Evolutionary conservation across 116 monocot species (phyloP).

Genomic region (Thalassia testudinum): DNA sequence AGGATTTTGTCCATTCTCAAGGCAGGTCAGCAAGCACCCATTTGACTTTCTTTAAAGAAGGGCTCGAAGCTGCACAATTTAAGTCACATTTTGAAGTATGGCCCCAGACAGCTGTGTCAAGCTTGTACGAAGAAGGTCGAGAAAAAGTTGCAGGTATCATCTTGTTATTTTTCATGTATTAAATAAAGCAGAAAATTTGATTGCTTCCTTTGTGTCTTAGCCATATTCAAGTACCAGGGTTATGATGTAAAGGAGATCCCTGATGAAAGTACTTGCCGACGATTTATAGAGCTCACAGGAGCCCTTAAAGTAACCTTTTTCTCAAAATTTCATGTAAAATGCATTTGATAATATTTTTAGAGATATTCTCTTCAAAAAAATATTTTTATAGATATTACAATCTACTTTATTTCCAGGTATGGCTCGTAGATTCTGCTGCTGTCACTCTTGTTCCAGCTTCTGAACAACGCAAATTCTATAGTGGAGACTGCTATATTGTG

Average conservation of each 20-base stretch:
- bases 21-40: conserved; percentile 15
- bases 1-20: conserved; percentile 31
- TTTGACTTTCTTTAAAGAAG: conserved; percentile 31
- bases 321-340: not conserved
- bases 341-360: not conserved
- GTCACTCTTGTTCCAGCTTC: conserved; percentile 13
- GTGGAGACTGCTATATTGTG: conserved; percentile 38
- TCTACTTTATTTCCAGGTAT: conserved; percentile 14
- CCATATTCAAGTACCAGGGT: conserved; percentile 47
- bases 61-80: conserved; percentile 37
- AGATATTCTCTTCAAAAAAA: too few species aligned
- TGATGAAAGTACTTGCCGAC: conserved; percentile 19
- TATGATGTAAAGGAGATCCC: conserved; percentile 39
- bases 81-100: conserved; percentile 35
- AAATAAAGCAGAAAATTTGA: too few species aligned
- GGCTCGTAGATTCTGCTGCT: conserved; percentile 22
- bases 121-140: conserved; percentile 39
- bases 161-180: too few species aligned
- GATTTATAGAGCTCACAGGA: conserved; percentile 23
- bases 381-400: not conserved
- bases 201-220: conserved; percentile 8
- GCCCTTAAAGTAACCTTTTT: conserved; percentile 24
- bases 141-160: conserved; percentile 51
- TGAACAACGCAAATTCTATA: conserved; percentile 23
- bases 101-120: conserved; percentile 21